Evolutionary conservation across 2,329 filamentous ascomycete genomes (phyloP), one percentile per base, ranked within the genome.

Genomic region (Neonectria coccinea): DNA sequence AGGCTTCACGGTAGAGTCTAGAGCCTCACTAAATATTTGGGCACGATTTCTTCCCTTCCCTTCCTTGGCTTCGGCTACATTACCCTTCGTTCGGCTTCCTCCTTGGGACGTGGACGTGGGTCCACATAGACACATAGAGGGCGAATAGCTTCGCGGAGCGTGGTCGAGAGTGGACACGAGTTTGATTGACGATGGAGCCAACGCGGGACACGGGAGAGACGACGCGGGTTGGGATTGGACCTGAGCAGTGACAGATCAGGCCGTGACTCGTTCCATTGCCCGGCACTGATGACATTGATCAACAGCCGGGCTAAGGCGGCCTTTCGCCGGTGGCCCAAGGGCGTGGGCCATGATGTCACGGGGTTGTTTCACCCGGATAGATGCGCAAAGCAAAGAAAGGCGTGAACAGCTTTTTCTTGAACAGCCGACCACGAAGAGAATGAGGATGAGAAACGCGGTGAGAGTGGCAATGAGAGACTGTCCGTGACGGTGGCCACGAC

Each of bases 181-280:
- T 67, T 67, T 67, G 54, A 67, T 67, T 67, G 64, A 36, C 16
- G 41, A 66, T 60, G 64, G 64, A 44, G 59, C 45, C 44, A 36
- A 29, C 33, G 25, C 50, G 18, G 63, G 59, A 58, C 44, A 31
- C 44, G 48, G 63, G 29, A 51, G 18, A 53, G 56, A 52, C 44
- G 52, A 53, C 44, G 22, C n/a, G 20, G 25, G 10, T 29, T 25
- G 42, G 42, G 42, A 45, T 45, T 45, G 42, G 42, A 45, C 16
- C 42, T 25, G 33, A 16, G 12, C 33, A 36, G 33, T 29, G 36
- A 45, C 18, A 42, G 39, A 56, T 27, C 20, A 56, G 53, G 14
- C 39, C n/a, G 53, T 31, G 36, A n/a, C 36, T 39, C 25, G 25
- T 25, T 25, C 25, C 25, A 25, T 25, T 6, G 25, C 25, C 25